Evolutionary conservation across 163 green algal genomes (phyloP).

Genomic region (Scenedesmus sp.): DNA sequence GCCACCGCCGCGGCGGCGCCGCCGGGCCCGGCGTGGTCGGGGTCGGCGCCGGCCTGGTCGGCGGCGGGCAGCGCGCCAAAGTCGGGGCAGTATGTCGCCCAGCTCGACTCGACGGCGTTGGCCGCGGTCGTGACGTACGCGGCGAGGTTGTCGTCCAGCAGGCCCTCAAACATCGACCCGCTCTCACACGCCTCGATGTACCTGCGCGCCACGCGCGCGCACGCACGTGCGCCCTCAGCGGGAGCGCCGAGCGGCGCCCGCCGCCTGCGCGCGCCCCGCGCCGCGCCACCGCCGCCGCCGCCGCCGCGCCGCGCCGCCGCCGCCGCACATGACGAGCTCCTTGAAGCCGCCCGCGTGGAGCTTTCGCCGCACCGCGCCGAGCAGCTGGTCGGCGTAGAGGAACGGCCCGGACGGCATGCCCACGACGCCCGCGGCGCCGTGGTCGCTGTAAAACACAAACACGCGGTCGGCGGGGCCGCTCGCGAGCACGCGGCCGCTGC

Average conservation of each 20-base stretch:
- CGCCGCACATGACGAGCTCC: slow-evolving; percentile 67
- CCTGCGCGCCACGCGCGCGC: no score
- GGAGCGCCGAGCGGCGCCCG: no score
- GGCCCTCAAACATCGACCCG: slow-evolving; percentile 92
- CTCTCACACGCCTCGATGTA: slow-evolving; percentile 97
- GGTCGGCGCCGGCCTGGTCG: neutral
- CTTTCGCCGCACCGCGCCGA: slow-evolving; percentile 63
- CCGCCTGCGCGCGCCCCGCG: no score
- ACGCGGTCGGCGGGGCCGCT: slow-evolving; percentile 81
- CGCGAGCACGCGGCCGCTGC: slow-evolving; percentile 76
- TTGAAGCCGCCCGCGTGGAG: slow-evolving; percentile 65
- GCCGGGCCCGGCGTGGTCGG: neutral
- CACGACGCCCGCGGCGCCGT: slow-evolving; percentile 86
- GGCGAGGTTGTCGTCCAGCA: slow-evolving; percentile 65
- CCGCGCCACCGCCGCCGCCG: no score
- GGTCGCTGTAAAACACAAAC: slow-evolving; percentile 94
- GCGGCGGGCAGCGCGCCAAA: no score
- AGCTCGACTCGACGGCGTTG: slow-evolving; percentile 87
- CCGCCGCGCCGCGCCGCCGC: neutral
- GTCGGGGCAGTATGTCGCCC: slow-evolving; percentile 90
- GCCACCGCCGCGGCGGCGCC: neutral
- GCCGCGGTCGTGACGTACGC: slow-evolving; percentile 84
- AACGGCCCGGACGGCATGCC: slow-evolving; percentile 86
- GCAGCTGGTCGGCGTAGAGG: slow-evolving; percentile 76
- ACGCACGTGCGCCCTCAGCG: no score